A percentile compares a stretch with the other conserved stretches of the same genome.
Conservation (phyloP, 73 alveolate species). For the Tetrahymena borealis region DNA sequence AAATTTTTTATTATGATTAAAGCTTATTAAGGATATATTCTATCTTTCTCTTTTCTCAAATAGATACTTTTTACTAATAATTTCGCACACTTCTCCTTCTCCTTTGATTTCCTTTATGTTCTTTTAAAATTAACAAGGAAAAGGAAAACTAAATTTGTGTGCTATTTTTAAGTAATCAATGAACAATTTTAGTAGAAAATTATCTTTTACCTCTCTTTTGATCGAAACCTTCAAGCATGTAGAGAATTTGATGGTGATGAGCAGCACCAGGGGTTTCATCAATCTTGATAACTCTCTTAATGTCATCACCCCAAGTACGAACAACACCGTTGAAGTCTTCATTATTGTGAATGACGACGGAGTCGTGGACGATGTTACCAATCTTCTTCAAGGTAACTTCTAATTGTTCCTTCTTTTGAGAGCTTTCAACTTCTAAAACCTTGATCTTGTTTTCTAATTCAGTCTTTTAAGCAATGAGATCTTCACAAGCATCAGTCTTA, state of each 20-base stretch:
- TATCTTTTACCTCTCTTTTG: conserved; percentile 66
- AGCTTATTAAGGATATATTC: not conserved
- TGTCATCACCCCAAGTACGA: conserved; percentile 83
- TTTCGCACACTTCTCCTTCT: not conserved
- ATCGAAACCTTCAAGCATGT: conserved; percentile 84
- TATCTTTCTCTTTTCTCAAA: not conserved
- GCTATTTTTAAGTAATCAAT: not conserved
- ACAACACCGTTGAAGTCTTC: conserved; percentile 88
- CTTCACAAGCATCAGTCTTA: conserved; percentile 33
- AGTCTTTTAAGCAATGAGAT: not conserved
- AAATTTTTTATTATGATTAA: not conserved
- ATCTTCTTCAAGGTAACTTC: conserved; percentile 38
- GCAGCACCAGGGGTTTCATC: conserved; percentile 90
- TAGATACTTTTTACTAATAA: not conserved
- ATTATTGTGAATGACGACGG: conserved; percentile 86
- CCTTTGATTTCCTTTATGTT: too few species aligned
- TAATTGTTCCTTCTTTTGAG: conserved; percentile 1
- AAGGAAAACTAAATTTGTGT: not conserved
- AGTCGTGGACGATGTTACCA: conserved; percentile 84
- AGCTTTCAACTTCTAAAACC: conserved; percentile 41
- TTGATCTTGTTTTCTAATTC: conserved; percentile 41
- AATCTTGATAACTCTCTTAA: conserved; percentile 40
- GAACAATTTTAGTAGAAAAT: not conserved
- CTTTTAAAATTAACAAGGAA: too few species aligned
- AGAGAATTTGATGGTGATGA: conserved; percentile 89